Conservation (phyloP, 768 basidiomycete genomes). For the Cyclocybe cylindracea region DNA sequence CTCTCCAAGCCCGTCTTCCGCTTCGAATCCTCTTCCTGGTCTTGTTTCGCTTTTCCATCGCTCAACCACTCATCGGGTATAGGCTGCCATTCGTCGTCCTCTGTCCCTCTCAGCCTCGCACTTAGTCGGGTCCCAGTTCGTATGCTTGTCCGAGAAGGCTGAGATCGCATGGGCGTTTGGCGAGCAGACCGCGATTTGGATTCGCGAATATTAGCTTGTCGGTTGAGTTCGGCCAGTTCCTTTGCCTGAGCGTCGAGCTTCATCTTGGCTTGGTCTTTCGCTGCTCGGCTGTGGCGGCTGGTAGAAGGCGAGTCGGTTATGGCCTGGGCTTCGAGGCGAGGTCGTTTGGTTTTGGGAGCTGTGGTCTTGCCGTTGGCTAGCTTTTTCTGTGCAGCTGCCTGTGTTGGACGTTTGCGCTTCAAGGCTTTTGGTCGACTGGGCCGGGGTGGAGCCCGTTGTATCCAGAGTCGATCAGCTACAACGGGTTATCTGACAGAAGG, state of each 20-base stretch:
- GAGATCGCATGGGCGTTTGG: conserved; percentile 9
- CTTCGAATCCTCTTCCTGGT: conserved; percentile 13
- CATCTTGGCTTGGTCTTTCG: conserved; percentile 71
- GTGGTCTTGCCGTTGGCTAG: conserved; percentile 9
- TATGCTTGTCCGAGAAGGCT: background rate
- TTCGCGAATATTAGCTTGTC: conserved; percentile 39
- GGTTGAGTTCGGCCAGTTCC: conserved; percentile 63
- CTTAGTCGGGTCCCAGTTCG: conserved; percentile 61
- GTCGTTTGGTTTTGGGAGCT: conserved; percentile 12
- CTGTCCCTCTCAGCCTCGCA: conserved; percentile 58
- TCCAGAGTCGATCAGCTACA: conserved; percentile 81
- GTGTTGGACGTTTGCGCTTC: conserved; percentile 39
- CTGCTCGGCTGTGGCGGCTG: conserved; percentile 57
- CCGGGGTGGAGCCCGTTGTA: conserved; percentile 70
- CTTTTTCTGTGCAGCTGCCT: conserved; percentile 10
- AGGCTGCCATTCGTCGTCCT: conserved; percentile 76
- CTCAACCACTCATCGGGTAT: conserved; percentile 78
- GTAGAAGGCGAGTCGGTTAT: conserved; percentile 19
- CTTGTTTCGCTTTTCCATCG: conserved; percentile 12
- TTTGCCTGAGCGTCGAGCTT: conserved; percentile 70
- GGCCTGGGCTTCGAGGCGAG: conserved; percentile 5
- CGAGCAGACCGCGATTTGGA: conserved; percentile 7
- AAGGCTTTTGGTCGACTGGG: conserved; percentile 31
- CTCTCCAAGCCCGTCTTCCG: conserved; percentile 60
- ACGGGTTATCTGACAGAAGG: conserved; percentile 5